Evolutionary conservation across 768 basidiomycete genomes (phyloP).

Genomic region (Gloeopeniophorella convolvens): DNA sequence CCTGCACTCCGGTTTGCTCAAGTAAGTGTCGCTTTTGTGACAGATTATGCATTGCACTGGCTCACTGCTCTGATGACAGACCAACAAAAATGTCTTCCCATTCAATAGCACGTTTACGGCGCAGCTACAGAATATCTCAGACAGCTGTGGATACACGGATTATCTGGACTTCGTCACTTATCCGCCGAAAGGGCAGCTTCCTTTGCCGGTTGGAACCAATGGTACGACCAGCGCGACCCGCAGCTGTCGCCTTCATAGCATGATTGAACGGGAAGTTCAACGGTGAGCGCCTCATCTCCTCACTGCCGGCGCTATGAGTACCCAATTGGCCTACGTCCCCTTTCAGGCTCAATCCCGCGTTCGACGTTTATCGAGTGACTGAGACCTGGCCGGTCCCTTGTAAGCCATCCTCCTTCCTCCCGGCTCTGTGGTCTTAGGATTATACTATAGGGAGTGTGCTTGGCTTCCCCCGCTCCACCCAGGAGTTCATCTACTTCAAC

Average conservation of each 20-base stretch:
- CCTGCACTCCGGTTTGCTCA: constrained; percentile 64
- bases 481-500: constrained; percentile 52
- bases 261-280: constrained; percentile 44
- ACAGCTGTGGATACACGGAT: constrained; percentile 30
- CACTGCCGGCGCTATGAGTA: not conserved
- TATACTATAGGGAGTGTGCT: constrained; percentile 34
- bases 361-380: constrained; percentile 50
- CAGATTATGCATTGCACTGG: not conserved
- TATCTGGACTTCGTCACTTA: constrained; percentile 32
- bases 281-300: constrained; percentile 34
- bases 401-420: constrained; percentile 20
- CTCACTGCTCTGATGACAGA: constrained; percentile 26
- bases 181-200: constrained; percentile 30
- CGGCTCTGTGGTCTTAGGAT: not conserved
- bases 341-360: constrained; percentile 46
- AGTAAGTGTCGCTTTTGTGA: constrained; percentile 5
- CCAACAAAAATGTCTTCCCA: constrained; percentile 51
- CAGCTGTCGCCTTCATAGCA: constrained; percentile 43
- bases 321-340: constrained; percentile 2
- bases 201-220: constrained; percentile 25
- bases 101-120: constrained; percentile 51
- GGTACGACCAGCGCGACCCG: constrained; percentile 30
- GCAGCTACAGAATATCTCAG: constrained; percentile 34
- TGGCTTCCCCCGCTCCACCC: constrained; percentile 33
- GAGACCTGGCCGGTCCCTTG: constrained; percentile 47